Conservation (phyloP, 768 basidiomycete species). For the Podaxis mareebaensis region DNA sequence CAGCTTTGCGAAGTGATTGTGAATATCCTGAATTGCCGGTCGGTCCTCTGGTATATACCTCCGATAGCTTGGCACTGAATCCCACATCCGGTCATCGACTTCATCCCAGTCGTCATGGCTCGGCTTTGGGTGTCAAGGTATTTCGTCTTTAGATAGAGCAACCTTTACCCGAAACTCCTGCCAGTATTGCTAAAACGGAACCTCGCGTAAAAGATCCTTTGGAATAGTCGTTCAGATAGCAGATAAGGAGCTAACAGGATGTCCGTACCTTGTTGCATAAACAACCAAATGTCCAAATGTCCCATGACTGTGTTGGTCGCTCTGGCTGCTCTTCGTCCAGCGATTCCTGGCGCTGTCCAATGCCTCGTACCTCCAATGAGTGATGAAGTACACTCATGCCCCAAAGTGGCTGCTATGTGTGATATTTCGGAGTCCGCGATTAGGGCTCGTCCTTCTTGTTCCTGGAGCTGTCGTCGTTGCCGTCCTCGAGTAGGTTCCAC, state of each 20-base stretch:
- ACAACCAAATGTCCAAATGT: too few relatives aligned
- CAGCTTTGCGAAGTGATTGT: background rate
- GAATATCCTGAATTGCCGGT: background rate
- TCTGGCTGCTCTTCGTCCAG: background rate
- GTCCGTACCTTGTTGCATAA: too few relatives aligned
- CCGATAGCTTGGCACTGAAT: background rate
- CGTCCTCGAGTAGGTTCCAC: constrained; percentile 31
- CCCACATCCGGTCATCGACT: background rate
- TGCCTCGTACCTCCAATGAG: background rate
- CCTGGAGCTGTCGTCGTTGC: too few relatives aligned
- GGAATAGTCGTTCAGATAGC: too few relatives aligned
- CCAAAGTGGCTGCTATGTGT: background rate
- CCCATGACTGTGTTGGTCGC: background rate
- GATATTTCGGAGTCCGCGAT: background rate
- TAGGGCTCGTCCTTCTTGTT: background rate
- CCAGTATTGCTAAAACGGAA: background rate
- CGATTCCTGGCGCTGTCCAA: background rate
- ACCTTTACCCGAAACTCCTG: background rate
- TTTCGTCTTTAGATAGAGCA: background rate
- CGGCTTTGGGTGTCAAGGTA: background rate
- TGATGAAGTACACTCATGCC: background rate
- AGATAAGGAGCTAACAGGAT: too few relatives aligned
- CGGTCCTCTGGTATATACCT: background rate
- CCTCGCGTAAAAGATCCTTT: background rate
- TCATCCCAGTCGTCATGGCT: background rate